Evolutionary conservation across 192 early-diverging fungal species (phyloP), one percentile per base, ranked within the genome.

Genomic region (Pilobolus umbonatus): DNA sequence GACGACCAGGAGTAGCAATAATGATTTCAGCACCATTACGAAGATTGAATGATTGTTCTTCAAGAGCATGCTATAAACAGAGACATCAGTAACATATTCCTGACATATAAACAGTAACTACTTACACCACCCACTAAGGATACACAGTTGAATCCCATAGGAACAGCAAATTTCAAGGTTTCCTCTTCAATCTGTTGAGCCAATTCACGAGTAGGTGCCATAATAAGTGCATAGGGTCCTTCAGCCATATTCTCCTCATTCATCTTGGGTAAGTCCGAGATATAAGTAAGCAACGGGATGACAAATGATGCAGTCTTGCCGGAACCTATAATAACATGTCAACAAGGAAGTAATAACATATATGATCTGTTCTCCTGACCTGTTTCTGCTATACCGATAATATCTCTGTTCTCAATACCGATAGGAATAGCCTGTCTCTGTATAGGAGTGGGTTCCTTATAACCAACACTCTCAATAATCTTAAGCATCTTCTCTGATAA

Each of bases 341-440:
- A 34, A 47, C 8, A 26, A 54, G 10, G 3, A 43, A 4, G 4
- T 0, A 50, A 38, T 14, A 38, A 38, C 36, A 10, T 15, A 35
- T 5, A 36, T 26, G 34, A 63, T 12, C 15, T 24, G 47, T 17
- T 61, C 15, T 42, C 9, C 34, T 15, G 71, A 71, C 89, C 94
- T 10, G 96, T 93, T 72, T 90, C 88, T 15, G 91, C 91, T 51
- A 93, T 84, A 47, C 91, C 90, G 39, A 92, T 92, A 44, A 93
- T 77, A 64, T 93, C 90, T 56, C 91, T 84, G 69, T 92, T 90
- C 77, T 91, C 81, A 30, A 99, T 76, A 15, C 91, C 94, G 43
- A 99, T 95, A 5, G 96, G 96, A 40, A 98, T 97, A 5, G 91
- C 91, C 71, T 98, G 95, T 38, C 93, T 78, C 68, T 99, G 96